Evolutionary conservation across 2,329 filamentous ascomycete species (phyloP), one percentile per base, ranked within the genome.

Genomic region (Aspergillus intermedius): DNA sequence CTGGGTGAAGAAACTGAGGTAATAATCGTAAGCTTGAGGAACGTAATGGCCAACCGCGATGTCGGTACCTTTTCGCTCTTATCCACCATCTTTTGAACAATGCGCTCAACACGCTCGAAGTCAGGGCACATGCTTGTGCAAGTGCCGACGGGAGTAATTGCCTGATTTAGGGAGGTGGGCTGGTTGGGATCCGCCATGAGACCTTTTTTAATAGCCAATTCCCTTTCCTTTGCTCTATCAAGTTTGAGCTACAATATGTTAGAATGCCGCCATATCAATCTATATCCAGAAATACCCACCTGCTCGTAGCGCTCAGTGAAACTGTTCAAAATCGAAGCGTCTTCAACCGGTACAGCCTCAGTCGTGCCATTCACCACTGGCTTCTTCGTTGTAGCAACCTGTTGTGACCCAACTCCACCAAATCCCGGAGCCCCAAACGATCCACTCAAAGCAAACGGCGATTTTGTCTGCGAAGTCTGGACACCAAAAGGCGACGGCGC

Each of bases 71-170:
- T 79, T 73, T 85, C 82, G 51, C 76, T 75, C 48, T 72, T 72
- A 65, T 80, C 80, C 22, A 83, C 77, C 65, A 83, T 81, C 45
- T 80, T 78, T 60, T 83, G 78, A 41, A 79, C 74, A 44, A 83
- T 80, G 35, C 82, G 74, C 55, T 82, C 76, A 40, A 83, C 76
- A 40, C 81, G 68, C 66, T 85, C 82, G 49, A 74, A 82, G 53
- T 83, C 79, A 2, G 82, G 77, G 59, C 82, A 85, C 80, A 84
- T 84, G 54, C 79, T 77, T 35, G 74, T 75, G 63, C 82, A 84
- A 45, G 76, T 80, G 45, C 81, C 82, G 4, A 81, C 75, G 0
- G 78, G 75, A 17, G 78, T 82, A 57, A 84, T 82, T 23, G 81
- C 80, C 52, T 83, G 75, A 25, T 75, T 74, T 49, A 84, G 68